Base-by-base conservation (phyloP, 1,284 basidiomycete genomes). In the Erythrobasidium hasegawianum region DNA sequence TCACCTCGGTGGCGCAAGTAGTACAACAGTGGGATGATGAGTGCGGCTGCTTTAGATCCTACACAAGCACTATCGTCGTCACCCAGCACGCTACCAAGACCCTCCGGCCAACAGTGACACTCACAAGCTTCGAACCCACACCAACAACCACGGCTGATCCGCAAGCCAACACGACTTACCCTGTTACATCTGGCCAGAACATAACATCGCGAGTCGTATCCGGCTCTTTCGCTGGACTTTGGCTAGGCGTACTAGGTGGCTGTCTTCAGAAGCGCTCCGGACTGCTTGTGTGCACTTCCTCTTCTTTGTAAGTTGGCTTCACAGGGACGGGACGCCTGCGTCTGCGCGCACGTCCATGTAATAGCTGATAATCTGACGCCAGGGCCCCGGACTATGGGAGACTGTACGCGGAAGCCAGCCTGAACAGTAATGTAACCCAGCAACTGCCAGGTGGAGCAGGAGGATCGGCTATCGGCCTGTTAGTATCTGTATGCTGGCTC, bases 271-370 rank as follows among this genome's bases (percentile, higher is more conserved):
- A 49, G 47, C 24, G 62, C 26, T 57, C 55, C 22, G 62, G 62
- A 13, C 55, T 65, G n/a, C 47, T 65, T 5, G 56, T 65, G 14
- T 65, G 62, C 33, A 65, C 62, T 33, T 49, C 62, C n/a, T 57
- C 26, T 18, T 57, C 55, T 4, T 65, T 65, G 62, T 65, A 20
- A 58, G 62, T 50, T 29, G 20, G 14, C 47, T 27, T n/a, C n/a
- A n/a, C n/a, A n/a, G n/a, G n/a, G n/a, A n/a, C n/a, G n/a, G n/a
- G n/a, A n/a, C n/a, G n/a, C n/a, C n/a, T n/a, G n/a, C n/a, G n/a
- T n/a, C n/a, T n/a, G n/a, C n/a, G n/a, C n/a, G n/a, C n/a, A n/a
- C n/a, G n/a, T n/a, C n/a, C n/a, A n/a, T n/a, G n/a, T n/a, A 1
- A 22, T 29, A 26, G 29, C 58, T 24, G 18, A 22, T 11, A 29